These are phyloP conservation scores for Metschnikowia hibisci DNA, from an alignment of 805 yeast genomes.

Conservation along the genomic window DNA sequence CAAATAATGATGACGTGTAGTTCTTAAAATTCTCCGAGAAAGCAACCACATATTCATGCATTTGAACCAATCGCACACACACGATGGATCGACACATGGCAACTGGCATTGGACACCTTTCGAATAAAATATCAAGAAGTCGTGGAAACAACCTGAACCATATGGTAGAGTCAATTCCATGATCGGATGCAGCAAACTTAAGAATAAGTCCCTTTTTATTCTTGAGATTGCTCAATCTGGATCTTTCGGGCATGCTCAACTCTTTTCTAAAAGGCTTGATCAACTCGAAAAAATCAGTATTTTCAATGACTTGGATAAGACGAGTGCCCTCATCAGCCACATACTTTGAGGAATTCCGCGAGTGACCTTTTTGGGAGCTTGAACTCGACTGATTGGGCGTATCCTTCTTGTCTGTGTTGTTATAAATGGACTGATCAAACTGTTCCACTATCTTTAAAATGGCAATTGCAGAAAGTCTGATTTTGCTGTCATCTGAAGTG, in stretches of 20 bases:
- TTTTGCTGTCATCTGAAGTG: conserved; percentile 77
- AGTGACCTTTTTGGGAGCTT: conserved; percentile 33
- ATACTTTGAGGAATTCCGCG: conserved; percentile 62
- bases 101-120: conserved; percentile 84
- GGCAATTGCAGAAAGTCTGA: conserved; percentile 71
- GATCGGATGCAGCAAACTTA: conserved; percentile 80
- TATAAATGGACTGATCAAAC: conserved; percentile 79
- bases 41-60: conserved; percentile 64
- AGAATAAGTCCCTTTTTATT: conserved; percentile 66
- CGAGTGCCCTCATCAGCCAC: conserved; percentile 78
- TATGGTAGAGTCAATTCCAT: conserved; percentile 93
- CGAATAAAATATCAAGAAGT: conserved; percentile 66
- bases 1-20: conserved; percentile 35
- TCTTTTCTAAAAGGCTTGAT: conserved; percentile 49
- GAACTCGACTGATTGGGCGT: conserved; percentile 18
- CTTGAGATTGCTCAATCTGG: conserved; percentile 61
- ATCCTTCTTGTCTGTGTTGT: conserved; percentile 32
- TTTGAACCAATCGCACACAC: conserved; percentile 81
- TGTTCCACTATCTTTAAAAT: conserved; percentile 76
- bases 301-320: conserved; percentile 71
- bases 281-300: conserved; percentile 61
- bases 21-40: conserved; percentile 45
- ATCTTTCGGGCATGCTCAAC: conserved; percentile 72
- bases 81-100: conserved; percentile 90
- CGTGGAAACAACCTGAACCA: conserved; percentile 90